Evolutionary conservation across 768 basidiomycete species (phyloP), one percentile per base, ranked within the genome.

Genomic region (Termitomyces sp.): DNA sequence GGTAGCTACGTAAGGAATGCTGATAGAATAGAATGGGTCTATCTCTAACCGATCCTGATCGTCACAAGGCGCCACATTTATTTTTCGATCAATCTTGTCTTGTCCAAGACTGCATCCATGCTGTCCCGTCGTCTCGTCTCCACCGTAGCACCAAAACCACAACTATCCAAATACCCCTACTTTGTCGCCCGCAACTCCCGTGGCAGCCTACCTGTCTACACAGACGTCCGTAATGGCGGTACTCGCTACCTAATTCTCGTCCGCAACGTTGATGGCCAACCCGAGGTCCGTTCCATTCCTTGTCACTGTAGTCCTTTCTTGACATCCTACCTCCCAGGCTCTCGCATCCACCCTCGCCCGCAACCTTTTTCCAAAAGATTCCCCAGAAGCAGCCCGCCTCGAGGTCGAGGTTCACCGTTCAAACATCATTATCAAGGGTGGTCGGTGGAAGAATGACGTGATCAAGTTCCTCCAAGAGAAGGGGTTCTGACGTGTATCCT

Each of bases 161-260:
- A 42, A 11, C 3, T 2, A 20, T 20, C 52, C 33, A 55, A 59
- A 60, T 57, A 67, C 44, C 64, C 71, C 27, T 92, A 89, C 70
- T 80, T 78, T 57, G 75, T 92, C 42, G 78, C 81, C 20, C 81
- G 89, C 57, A 91, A 88, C 68, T 67, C 79, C 44, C 76, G 76
- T 47, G 86, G 87, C 31, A 79, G 80, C 45, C 76, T 91, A 29
- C 89, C 89, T 41, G 86, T 92, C 23, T 90, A 90, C 67, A 80
- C 86, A 27, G 86, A 91, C 66, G 65, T 88, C 42, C 83, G 86
- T 58, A 89, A 86, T 66, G 81, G 70, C 29, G 80, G 85, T 55
- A 79, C 83, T 4, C 80, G 82, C 52, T 72, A 82, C 56, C 71
- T 80, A 33, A 68, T 86, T 41, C 75, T 79, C 42, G 76, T 92